Evolutionary conservation across 371 early-diverging fungal species (phyloP), one percentile per base, ranked within the genome.

Genomic region (Smittium culicis): DNA sequence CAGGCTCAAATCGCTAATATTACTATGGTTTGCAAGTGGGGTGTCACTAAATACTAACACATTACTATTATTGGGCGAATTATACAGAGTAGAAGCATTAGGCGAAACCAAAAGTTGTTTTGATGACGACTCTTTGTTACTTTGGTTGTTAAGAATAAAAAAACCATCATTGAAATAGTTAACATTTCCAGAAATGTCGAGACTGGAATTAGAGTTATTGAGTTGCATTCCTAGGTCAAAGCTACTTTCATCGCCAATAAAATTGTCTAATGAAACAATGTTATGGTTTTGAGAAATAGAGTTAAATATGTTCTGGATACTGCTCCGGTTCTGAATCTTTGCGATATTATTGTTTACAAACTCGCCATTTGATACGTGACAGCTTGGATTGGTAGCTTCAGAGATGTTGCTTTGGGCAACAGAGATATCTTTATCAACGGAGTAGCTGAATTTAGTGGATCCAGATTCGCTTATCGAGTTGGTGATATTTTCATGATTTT

Each of bases 281-380:
- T 73, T 71, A 28, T 73, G 65, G 30, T 65, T 71, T 33, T 69
- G 57, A 27, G 66, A 62, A 2, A 73, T 57, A 27, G 70, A 72
- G 24, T 60, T 17, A 11, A 73, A 71, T 54, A 62, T 65, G 45
- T 60, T 73, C 45, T 45, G 45, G 45, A 45, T 11, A 20, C 45
- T 56, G 63, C 71, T 59, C 64, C 70, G 59, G 33, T 69, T 68
- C 54, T 74, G 62, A 35, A 79, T 61, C 68, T 57, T 61, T 65
- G 75, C 64, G 69, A 57, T 1, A 73, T 65, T 20, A 20, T 20
- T 20, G 20, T 20, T 20, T 54, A 24, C 54, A 31, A 29, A 28
- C 29, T 27, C 61, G 29, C 5, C 16, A 33, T 28, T 31, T 33
- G 33, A 29, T 11, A n/a, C 5, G 5, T 28, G 64, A 28, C 5